Evolutionary conservation across 768 basidiomycete species (phyloP).

Genomic region (Fibroporia radiculosa): DNA sequence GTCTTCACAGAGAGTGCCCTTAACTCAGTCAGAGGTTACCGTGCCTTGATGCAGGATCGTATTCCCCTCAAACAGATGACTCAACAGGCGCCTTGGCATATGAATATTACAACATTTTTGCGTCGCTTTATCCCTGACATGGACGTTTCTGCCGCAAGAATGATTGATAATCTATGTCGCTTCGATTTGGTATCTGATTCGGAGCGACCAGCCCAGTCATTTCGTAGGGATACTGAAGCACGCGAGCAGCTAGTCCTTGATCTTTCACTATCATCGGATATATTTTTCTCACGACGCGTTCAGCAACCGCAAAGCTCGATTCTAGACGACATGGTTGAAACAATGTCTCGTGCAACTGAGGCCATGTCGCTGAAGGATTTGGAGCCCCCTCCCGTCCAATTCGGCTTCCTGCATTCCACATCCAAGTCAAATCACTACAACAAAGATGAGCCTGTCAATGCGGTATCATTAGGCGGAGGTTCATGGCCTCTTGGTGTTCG

Average conservation of each 20-base stretch:
- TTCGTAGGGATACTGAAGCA: conserved; percentile 44
- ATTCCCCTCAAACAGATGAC: conserved; percentile 32
- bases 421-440: conserved; percentile 25
- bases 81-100: conserved; percentile 44
- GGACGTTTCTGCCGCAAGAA: conserved; percentile 25
- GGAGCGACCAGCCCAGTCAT: conserved; percentile 30
- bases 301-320: conserved; percentile 13
- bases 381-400: conserved; percentile 50
- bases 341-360: conserved; percentile 45
- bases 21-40: conserved; percentile 44
- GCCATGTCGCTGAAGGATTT: conserved; percentile 40
- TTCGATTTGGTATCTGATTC: conserved; percentile 36
- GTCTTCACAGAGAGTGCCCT: conserved; percentile 51
- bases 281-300: conserved; percentile 44
- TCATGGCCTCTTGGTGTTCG: conserved; percentile 42
- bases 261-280: conserved; percentile 47
- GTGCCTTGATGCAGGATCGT: conserved; percentile 41
- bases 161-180: conserved; percentile 31
- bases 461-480: conserved; percentile 5
- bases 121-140: conserved; percentile 32
- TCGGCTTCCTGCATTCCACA: conserved; percentile 54
- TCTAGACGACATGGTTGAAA: conserved; percentile 34
- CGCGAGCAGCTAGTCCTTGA: conserved; percentile 59
- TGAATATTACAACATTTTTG: conserved; percentile 41
- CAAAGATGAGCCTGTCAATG: not conserved